Evolutionary conservation across 345 rosid species (phyloP), one percentile per base, ranked within the genome.

Genomic region (Citrus australasica): DNA sequence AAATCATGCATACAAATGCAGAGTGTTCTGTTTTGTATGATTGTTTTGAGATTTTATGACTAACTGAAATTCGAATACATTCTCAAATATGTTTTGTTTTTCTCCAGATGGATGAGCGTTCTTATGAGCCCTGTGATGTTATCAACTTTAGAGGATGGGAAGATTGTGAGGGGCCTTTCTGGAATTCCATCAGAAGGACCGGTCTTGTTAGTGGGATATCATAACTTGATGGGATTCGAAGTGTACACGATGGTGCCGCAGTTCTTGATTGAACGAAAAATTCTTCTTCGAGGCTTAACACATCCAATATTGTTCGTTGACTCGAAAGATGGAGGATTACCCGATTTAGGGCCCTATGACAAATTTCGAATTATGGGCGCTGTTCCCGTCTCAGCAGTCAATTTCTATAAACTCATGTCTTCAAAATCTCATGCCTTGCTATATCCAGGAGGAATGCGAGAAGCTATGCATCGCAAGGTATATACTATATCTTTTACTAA

Each of bases 401-500:
- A 86, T 82, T 88, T 93, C 76, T 89, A 85, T 81, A 89, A 82
- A 74, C 89, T 93, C 71, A 75, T 93, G 60, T 85, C 92, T 66
- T 82, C 92, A 64, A 90, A 89, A 60, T 86, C 95, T 71, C 91
- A 92, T 81, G 87, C 79, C 69, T 74, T 92, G 40, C 84, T 92
- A 71, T 92, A 89, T 81, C 97, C 98, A 1, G 95, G 97, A 73
- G 97, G 98, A 35, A 74, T 74, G 51, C 94, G 94, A 2, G 98
- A 94, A 84, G 95, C 95, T 79, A 75, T 84, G 63, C 97, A 94
- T 64, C 79, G 90, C 30, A 91, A 89, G 91, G 91, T 87, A 70
- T 74, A 24, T 7, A 30, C 4, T 30, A 24, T 27, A 46, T 65
- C 32, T 46, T 10, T 77, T 71, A 66, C 68, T 73, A 30, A 30